These are phyloP conservation scores for Kwoniella bestiolae DNA, from an alignment of 768 basidiomycete genomes.

Conservation along the genomic window DNA sequence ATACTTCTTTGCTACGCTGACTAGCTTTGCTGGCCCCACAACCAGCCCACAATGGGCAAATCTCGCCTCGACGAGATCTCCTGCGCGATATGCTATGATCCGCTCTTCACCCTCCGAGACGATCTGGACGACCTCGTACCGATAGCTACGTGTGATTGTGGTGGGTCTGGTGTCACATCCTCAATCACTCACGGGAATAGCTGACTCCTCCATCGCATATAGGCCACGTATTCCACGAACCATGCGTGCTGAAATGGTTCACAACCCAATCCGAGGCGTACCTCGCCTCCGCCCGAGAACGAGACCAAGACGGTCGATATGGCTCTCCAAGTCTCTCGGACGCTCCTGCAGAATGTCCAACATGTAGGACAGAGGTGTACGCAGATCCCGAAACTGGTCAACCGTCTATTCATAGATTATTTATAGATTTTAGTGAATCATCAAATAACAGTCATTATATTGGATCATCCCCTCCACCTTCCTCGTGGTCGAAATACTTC, in stretches of 20 bases:
- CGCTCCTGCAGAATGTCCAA: slow-evolving; percentile 39
- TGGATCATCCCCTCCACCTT: slow-evolving; percentile 14
- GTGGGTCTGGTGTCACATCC: too few species aligned
- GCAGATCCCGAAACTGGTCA: slow-evolving; percentile 42
- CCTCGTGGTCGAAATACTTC: not conserved
- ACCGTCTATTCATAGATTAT: slow-evolving; percentile 39
- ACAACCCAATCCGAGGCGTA: slow-evolving; percentile 31
- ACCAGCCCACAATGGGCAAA: slow-evolving; percentile 10
- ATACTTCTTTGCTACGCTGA: not conserved
- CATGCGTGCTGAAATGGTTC: slow-evolving; percentile 42
- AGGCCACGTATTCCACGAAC: slow-evolving; percentile 50
- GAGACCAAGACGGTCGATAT: slow-evolving; percentile 17
- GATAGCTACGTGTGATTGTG: slow-evolving; percentile 41
- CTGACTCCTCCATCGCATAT: not conserved
- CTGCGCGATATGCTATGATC: slow-evolving; percentile 48
- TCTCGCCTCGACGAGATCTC: slow-evolving; percentile 32
- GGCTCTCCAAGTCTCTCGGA: slow-evolving; percentile 30
- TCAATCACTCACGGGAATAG: too few species aligned
- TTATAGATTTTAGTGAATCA: slow-evolving; percentile 30
- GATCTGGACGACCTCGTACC: slow-evolving; percentile 41
- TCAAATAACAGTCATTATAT: slow-evolving; percentile 5
- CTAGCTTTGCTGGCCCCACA: not conserved
- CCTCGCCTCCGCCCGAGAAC: slow-evolving; percentile 26
- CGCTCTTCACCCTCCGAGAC: slow-evolving; percentile 37
- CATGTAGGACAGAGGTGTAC: slow-evolving; percentile 41